These are phyloP conservation scores for Phlegmacium glaucopus DNA, from an alignment of 768 basidiomycete genomes.

Conservation along the genomic window DNA sequence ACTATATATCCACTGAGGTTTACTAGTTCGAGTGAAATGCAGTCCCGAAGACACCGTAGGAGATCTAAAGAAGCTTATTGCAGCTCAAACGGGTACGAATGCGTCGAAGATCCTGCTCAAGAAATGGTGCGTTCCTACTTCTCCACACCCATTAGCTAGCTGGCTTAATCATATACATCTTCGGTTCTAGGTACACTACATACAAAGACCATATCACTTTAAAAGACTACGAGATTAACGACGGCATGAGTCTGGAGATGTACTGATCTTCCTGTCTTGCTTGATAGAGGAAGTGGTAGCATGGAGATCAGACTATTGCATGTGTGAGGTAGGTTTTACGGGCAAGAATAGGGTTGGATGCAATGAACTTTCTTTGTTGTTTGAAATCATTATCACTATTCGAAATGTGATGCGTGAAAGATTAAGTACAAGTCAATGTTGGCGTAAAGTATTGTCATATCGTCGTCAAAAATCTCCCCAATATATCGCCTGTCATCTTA, in stretches of 20 bases:
- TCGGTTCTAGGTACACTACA: slow-evolving; percentile 71
- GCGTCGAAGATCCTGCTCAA: slow-evolving; percentile 84
- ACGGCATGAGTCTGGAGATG: slow-evolving; percentile 94
- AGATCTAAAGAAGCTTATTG: slow-evolving; percentile 95
- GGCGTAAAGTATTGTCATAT: too few relatives aligned
- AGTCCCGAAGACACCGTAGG: slow-evolving; percentile 95
- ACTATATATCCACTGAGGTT: background rate
- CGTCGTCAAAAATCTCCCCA: too few relatives aligned
- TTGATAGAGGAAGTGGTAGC: background rate
- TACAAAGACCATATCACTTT: slow-evolving; percentile 97
- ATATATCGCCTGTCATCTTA: too few relatives aligned
- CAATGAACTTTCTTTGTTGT: too few relatives aligned
- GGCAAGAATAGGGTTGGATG: background rate
- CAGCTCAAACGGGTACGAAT: slow-evolving; percentile 92
- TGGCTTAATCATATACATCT: background rate
- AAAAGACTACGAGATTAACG: slow-evolving; percentile 88
- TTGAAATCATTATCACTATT: too few relatives aligned
- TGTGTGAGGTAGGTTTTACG: background rate
- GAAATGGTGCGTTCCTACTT: slow-evolving; percentile 69
- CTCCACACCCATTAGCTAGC: background rate
- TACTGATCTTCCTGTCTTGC: slow-evolving; percentile 45
- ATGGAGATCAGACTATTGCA: too few relatives aligned
- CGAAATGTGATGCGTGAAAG: too few relatives aligned
- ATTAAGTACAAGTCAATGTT: too few relatives aligned
- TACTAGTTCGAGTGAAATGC: slow-evolving; percentile 92